Conservation (phyloP, 805 yeast species). For the Yarrowia sp. region DNA sequence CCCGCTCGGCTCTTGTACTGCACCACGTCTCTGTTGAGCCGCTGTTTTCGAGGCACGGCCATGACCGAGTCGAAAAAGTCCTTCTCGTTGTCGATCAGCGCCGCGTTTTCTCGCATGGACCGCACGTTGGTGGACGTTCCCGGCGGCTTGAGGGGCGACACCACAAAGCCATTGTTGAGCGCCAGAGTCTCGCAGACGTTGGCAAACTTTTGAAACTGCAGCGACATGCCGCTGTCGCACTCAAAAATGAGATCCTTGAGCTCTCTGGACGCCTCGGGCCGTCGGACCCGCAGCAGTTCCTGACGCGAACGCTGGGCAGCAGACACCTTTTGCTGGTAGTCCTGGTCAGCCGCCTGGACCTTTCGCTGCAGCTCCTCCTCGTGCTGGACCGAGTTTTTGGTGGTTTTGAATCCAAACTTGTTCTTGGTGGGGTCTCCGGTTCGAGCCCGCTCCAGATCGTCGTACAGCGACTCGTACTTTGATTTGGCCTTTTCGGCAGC, state of each 20-base stretch:
- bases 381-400: conserved; percentile 79
- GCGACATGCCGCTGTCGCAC: conserved; percentile 85
- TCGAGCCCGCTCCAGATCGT: conserved; percentile 82
- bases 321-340: conserved; percentile 79
- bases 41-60: conserved; percentile 46
- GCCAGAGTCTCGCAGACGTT: conserved; percentile 84
- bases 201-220: conserved; percentile 88
- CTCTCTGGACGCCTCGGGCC: conserved; percentile 78
- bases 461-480: conserved; percentile 79
- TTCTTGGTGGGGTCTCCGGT: conserved; percentile 84
- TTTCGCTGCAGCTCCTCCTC: conserved; percentile 87
- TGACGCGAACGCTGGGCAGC: conserved; percentile 75
- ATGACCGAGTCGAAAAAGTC: conserved; percentile 76
- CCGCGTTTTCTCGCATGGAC: conserved; percentile 81
- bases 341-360: conserved; percentile 83
- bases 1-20: conserved; percentile 44
- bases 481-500: conserved; percentile 87
- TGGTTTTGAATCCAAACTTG: conserved; percentile 77
- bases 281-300: conserved; percentile 70
- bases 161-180: conserved; percentile 82
- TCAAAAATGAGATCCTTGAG: conserved; percentile 82
- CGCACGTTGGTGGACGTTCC: conserved; percentile 52
- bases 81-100: conserved; percentile 80
- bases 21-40: conserved; percentile 49
- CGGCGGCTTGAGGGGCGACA: conserved; percentile 72